Conservation (phyloP, 1,139 yeast genomes). For the Maudiozyma humilis region DNA sequence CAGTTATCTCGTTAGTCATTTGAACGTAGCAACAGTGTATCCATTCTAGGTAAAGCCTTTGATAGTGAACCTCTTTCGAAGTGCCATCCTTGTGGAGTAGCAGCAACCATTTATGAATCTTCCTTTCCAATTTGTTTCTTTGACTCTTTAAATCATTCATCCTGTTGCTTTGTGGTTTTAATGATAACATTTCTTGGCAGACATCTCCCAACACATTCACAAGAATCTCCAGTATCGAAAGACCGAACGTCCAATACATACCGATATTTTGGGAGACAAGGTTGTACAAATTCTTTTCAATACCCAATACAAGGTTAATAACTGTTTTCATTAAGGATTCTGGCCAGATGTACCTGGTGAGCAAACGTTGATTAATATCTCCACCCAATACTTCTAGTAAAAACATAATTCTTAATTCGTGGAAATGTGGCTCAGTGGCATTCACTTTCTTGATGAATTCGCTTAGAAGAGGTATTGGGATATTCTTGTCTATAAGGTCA, state of each 20-base stretch:
- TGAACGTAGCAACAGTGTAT: conserved; percentile 34
- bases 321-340: conserved; percentile 25
- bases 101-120: conserved; percentile 36
- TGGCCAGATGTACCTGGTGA: conserved; percentile 31
- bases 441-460: conserved; percentile 34
- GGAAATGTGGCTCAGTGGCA: conserved; percentile 35
- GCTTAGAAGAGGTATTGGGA: conserved; percentile 25
- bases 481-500: conserved; percentile 12
- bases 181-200: conserved; percentile 21
- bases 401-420: conserved; percentile 41
- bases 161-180: conserved; percentile 24
- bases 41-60: conserved; percentile 35
- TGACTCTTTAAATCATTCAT: conserved; percentile 26
- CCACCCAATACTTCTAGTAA: conserved; percentile 36
- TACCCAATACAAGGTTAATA: conserved; percentile 31
- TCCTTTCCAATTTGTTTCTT: conserved; percentile 26
- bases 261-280: conserved; percentile 11
- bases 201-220: conserved; percentile 37
- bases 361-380: conserved; percentile 21
- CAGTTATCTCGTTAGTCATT: conserved; percentile 29
- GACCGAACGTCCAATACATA: conserved; percentile 17
- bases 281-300: conserved; percentile 26
- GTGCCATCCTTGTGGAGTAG: conserved; percentile 15
- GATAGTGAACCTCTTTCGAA: neutral
- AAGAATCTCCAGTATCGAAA: conserved; percentile 48